A percentile compares a stretch with the other conserved stretches of the same genome.
phyloP scores from a whole-genome alignment of 129 eudicot species.

The Calendula officinalis region DNA sequence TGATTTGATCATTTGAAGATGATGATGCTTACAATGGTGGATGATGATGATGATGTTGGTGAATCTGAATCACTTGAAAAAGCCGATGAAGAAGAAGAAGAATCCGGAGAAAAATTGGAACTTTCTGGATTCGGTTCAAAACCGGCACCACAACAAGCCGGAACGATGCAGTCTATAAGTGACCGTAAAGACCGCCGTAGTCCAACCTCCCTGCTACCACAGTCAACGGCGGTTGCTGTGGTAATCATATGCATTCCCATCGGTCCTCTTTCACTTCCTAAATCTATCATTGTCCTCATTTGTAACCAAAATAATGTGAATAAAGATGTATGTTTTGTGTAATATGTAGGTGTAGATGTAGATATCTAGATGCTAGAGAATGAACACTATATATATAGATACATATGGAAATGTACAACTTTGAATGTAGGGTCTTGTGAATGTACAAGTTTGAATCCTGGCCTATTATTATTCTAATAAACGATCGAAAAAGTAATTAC shows the following conservation, averaged over 20 bases:
- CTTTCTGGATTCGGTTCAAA: slow-evolving; percentile 26
- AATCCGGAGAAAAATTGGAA: slow-evolving; percentile 19
- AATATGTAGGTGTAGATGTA: neutral
- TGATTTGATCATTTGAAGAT: neutral
- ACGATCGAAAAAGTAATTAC: slow-evolving; percentile 19
- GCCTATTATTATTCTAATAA: neutral
- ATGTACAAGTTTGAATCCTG: neutral
- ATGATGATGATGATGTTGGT: slow-evolving; percentile 21
- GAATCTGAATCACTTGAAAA: slow-evolving; percentile 38
- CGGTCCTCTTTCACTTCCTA: slow-evolving; percentile 44
- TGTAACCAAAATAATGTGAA: slow-evolving; percentile 17
- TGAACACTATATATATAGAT: slow-evolving; percentile 29
- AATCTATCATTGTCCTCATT: slow-evolving; percentile 42
- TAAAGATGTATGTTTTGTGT: neutral
- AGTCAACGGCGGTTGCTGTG: slow-evolving; percentile 37
- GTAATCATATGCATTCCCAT: slow-evolving; percentile 34
- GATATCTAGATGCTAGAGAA: slow-evolving; percentile 30
- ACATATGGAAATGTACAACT: neutral
- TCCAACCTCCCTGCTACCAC: slow-evolving; percentile 37
- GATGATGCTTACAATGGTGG: slow-evolving; percentile 14
- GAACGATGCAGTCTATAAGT: slow-evolving; percentile 31
- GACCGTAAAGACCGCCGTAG: slow-evolving; percentile 34
- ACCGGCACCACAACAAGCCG: slow-evolving; percentile 36
- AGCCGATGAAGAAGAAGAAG: slow-evolving; percentile 21
- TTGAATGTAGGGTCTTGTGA: neutral